Conservation (phyloP, 306 rosid genomes). For the Echinosophora koreensis region DNA sequence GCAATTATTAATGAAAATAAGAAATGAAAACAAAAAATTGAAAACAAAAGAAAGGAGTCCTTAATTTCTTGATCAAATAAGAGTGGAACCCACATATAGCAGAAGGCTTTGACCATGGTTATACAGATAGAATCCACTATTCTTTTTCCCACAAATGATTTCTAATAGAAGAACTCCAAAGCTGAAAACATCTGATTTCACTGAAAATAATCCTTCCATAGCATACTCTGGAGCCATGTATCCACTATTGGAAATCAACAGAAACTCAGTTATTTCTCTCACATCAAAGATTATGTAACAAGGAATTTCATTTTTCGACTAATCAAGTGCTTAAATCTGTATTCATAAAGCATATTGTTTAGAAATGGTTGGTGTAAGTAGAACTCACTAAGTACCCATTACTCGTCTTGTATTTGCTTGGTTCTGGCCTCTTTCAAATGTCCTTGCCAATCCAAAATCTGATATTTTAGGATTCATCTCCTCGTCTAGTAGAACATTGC, state of each 20-base stretch:
- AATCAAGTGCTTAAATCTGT: not conserved
- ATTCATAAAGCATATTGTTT: not conserved
- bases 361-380: not conserved
- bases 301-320: not conserved
- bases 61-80: not conserved
- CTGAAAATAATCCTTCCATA: constrained; percentile 38
- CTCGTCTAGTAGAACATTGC: constrained; percentile 44
- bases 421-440: constrained; percentile 42
- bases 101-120: constrained; percentile 34
- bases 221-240: constrained; percentile 54
- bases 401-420: constrained; percentile 45
- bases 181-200: constrained; percentile 42
- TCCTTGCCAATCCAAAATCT: constrained; percentile 51
- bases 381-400: constrained; percentile 50
- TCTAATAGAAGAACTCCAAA: constrained; percentile 42
- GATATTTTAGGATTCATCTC: constrained; percentile 49
- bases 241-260: constrained; percentile 35
- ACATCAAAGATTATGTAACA: not conserved
- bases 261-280: not conserved
- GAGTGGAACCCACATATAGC: constrained; percentile 11
- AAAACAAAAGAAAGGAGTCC: not conserved
- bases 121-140: constrained; percentile 28
- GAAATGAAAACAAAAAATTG: no score
- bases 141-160: constrained; percentile 39
- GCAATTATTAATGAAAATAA: no score